These are phyloP conservation scores for Phytopythium cucurbitacearum DNA, from an alignment of 352 stramenopile species.

Conservation along the genomic window DNA sequence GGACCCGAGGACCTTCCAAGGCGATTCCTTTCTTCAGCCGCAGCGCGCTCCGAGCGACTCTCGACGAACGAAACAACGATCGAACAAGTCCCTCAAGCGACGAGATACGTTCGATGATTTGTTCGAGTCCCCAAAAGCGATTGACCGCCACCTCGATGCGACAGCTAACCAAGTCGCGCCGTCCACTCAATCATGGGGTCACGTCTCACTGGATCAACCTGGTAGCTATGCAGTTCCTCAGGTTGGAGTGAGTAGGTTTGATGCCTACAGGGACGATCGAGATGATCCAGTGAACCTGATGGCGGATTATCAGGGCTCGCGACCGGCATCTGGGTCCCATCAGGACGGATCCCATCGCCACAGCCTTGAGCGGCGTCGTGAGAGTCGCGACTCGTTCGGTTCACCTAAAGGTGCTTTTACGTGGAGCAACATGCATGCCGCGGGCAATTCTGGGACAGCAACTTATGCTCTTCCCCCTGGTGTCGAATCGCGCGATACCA, in stretches of 20 bases:
- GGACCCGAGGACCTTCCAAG: neutral
- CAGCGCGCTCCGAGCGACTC: constrained; percentile 1
- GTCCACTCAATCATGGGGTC: constrained; percentile 8
- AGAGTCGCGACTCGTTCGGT: constrained; percentile 1
- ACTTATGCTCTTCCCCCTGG: constrained; percentile 44
- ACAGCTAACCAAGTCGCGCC: neutral
- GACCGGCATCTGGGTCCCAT: no score
- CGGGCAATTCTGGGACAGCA: constrained; percentile 16
- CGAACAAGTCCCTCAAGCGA: constrained; percentile 18
- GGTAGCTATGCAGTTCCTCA: constrained; percentile 5
- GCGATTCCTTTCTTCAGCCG: neutral
- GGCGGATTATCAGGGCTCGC: neutral
- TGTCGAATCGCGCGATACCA: constrained; percentile 3
- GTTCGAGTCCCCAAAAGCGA: constrained; percentile 55
- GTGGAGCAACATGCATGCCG: constrained; percentile 32
- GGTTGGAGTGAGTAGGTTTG: constrained; percentile 54
- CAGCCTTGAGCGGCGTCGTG: neutral
- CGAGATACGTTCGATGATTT: constrained; percentile 74
- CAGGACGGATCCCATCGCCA: neutral
- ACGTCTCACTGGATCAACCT: neutral
- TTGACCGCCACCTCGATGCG: neutral
- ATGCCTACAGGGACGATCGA: constrained; percentile 28
- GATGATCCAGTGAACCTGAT: constrained; percentile 12
- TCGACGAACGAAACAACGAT: constrained; percentile 9
- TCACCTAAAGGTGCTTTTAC: constrained; percentile 14